Base-by-base conservation (phyloP, 768 basidiomycete genomes). In the Lentinula edodes region DNA sequence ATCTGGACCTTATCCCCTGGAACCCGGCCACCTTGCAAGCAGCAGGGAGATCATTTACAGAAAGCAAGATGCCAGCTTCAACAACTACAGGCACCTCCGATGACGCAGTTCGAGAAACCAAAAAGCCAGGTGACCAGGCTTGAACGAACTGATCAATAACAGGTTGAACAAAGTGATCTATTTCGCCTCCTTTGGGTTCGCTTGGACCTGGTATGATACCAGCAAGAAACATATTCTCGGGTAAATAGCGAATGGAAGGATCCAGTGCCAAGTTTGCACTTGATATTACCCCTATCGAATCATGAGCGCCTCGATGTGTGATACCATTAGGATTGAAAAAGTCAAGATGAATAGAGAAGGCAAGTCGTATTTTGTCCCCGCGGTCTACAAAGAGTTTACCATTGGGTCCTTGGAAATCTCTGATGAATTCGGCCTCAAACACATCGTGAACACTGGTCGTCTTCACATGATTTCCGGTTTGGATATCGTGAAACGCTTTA, bases 141-240 rank as follows among this genome's bases (percentile, higher is more conserved):
- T 65, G 57, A 0, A 70, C 41, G 0, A 82, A 61, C 16, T 80
- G 71, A 2, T 73, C 53, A 0, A 80, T 70, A 0, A 81, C 64
- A 0, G 73, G 72, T 0, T 39, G n/a, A 0, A 81, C 59, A 10
- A 73, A 71, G 36, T 76, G 72, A 35, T 79, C 77, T 1, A 77
- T 56, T 41, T 79, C 61, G 0, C 68, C 62, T 0, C 65, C 53
- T 0, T 65, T 63, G 0, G 78, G 77, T n/a, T 77, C 70, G 4
- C 66, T 56, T 0, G 78, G 79, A 0, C 78, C 73, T 0, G 75
- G 76, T 4, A 77, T 74, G 39, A 78, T 59, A 0, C 69, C n/a
- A n/a, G 71, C 0, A 78, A 65, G 61, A 71, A 80, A n/a, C 62
- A 80, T 68, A 62, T 82, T 77, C 28, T 78, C 69, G 0, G 62